A percentile compares a stretch with the other conserved stretches of the same genome.
phyloP scores from a whole-genome alignment of 495 filamentous ascomycete species.

The Aspergillus bertholletiae region DNA sequence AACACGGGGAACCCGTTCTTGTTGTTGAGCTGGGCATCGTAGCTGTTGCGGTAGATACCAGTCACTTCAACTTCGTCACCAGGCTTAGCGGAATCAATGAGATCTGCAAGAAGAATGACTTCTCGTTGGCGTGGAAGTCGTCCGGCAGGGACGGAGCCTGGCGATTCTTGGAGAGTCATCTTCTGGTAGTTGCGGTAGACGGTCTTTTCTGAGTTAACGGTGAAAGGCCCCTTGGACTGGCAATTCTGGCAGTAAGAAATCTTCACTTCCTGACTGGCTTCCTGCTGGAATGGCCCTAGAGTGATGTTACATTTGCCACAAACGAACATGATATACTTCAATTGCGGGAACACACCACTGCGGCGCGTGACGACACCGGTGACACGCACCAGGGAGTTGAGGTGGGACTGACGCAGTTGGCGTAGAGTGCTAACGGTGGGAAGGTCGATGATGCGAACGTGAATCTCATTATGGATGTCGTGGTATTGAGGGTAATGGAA shows the following conservation, averaged over 20 bases:
- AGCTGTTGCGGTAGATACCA: constrained; percentile 97
- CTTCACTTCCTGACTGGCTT: constrained; percentile 92
- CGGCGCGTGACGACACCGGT: constrained; percentile 93
- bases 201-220: constrained; percentile 93
- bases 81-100: constrained; percentile 95
- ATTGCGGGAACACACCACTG: constrained; percentile 95
- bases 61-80: constrained; percentile 98
- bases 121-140: constrained; percentile 93
- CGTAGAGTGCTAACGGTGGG: constrained; percentile 96
- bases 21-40: constrained; percentile 95
- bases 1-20: constrained; percentile 99
- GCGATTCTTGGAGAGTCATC: constrained; percentile 94
- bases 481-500: constrained; percentile 97
- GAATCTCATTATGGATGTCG: constrained; percentile 95
- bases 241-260: constrained; percentile 97
- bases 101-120: constrained; percentile 92
- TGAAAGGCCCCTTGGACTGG: constrained; percentile 93
- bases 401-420: constrained; percentile 90
- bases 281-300: constrained; percentile 94
- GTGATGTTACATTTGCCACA: constrained; percentile 90
- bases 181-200: constrained; percentile 99
- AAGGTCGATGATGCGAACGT: constrained; percentile 93
- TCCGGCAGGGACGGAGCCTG: constrained; percentile 93
- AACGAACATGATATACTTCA: constrained; percentile 97
- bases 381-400: constrained; percentile 95